Percentiles rank a stretch among this genome's conserved stretches.
These are phyloP conservation scores for Trichoderma sp. DNA, from an alignment of 2,329 filamentous ascomycete species.

Conservation along the genomic window DNA sequence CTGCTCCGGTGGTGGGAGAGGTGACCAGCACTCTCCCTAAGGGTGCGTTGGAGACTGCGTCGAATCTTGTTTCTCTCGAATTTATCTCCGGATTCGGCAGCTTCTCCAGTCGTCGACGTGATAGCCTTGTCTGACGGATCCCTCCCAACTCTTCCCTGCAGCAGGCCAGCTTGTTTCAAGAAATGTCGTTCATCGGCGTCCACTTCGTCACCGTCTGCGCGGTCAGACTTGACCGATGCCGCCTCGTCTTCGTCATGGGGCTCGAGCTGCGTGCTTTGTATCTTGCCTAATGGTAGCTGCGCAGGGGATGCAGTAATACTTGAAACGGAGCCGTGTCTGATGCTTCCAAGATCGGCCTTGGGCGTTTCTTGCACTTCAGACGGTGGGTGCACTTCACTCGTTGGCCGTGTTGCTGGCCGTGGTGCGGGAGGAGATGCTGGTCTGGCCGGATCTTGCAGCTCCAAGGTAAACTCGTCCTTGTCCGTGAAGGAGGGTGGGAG, in stretches of 20 bases:
- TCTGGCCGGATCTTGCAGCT: conserved; percentile 34
- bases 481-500: conserved; percentile 29
- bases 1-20: conserved; percentile 69
- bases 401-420: conserved; percentile 37
- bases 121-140: conserved; percentile 40
- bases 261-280: conserved; percentile 28
- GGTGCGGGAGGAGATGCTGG: conserved; percentile 37
- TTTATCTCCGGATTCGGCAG: conserved; percentile 43
- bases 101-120: conserved; percentile 39
- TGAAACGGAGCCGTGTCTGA: conserved; percentile 38
- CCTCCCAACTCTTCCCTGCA: conserved; percentile 46
- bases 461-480: conserved; percentile 27
- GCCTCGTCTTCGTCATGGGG: conserved; percentile 29
- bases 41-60: conserved; percentile 83
- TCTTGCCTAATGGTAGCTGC: conserved; percentile 31
- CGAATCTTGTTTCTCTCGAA: conserved; percentile 70
- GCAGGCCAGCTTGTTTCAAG: conserved; percentile 66
- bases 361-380: conserved; percentile 32
- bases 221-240: conserved; percentile 25
- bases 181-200: conserved; percentile 70
- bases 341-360: conserved; percentile 31
- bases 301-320: conserved; percentile 36
- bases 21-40: conserved; percentile 75
- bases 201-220: conserved; percentile 49
- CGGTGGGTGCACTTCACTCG: conserved; percentile 27